Evolutionary conservation across 192 early-diverging fungal species (phyloP).

Genomic region (Allomyces arbusculus): DNA sequence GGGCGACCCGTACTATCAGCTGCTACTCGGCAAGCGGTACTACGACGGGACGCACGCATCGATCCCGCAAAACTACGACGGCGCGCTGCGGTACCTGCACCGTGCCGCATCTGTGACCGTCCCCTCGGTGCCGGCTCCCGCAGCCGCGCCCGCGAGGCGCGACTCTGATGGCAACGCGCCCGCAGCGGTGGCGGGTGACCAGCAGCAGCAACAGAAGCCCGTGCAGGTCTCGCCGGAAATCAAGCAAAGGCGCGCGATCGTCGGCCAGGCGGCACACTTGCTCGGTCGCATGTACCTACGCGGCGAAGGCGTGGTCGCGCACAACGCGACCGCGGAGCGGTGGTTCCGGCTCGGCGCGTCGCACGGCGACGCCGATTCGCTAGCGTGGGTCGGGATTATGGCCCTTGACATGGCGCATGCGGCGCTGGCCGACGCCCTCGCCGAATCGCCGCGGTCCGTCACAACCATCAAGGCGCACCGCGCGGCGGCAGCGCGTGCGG

Average conservation of each 20-base stretch:
- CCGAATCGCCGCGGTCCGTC: too few species aligned
- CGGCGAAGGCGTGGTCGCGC: constrained; percentile 54
- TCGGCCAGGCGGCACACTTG: constrained; percentile 54
- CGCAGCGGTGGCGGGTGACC: too few species aligned
- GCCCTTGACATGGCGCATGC: background rate
- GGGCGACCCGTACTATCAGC: constrained; percentile 37
- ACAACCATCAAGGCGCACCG: too few species aligned
- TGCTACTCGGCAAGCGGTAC: constrained; percentile 52
- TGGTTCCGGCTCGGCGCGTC: constrained; percentile 60
- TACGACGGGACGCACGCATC: constrained; percentile 45
- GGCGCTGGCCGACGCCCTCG: too few species aligned
- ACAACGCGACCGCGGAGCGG: constrained; percentile 36
- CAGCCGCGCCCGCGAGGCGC: background rate
- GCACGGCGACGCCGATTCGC: background rate
- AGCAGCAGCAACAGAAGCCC: too few species aligned
- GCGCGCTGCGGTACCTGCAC: constrained; percentile 36
- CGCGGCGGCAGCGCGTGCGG: too few species aligned
- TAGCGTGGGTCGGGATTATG: background rate
- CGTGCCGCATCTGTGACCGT: constrained; percentile 10
- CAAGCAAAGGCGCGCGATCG: constrained; percentile 3
- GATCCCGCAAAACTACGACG: constrained; percentile 29
- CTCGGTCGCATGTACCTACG: constrained; percentile 77
- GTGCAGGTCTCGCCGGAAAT: too few species aligned
- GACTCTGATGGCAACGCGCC: background rate
- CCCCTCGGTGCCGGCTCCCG: constrained; percentile 1